Evolutionary conservation across 352 stramenopile species (phyloP).

Genomic region (Pythium vanterpoolii): DNA sequence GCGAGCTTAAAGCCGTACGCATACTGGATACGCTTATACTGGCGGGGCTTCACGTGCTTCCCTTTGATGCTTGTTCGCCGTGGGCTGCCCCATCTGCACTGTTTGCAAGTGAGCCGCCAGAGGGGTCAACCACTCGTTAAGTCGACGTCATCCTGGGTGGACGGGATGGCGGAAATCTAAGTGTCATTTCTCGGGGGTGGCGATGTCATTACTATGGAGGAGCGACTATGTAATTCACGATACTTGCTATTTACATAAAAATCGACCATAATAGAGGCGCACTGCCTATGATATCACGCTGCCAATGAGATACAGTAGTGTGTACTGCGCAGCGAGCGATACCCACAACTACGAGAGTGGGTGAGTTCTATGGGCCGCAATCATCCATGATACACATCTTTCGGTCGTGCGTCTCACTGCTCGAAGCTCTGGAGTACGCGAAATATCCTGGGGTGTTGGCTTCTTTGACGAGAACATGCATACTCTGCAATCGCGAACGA

Average conservation of each 20-base stretch:
- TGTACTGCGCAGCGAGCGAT: no score
- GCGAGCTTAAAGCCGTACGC: slow-evolving; percentile 24
- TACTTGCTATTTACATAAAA: background rate
- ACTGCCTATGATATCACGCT: background rate
- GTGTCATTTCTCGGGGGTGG: background rate
- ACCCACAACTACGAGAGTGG: no score
- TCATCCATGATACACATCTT: no score
- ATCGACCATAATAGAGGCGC: slow-evolving; percentile 6
- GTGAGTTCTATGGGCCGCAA: no score
- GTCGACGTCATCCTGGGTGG: background rate
- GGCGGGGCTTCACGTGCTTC: slow-evolving; percentile 3
- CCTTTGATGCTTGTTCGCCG: slow-evolving; percentile 18
- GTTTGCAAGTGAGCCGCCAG: background rate
- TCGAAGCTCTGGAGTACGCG: no score
- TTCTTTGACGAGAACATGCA: no score
- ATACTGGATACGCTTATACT: slow-evolving; percentile 10
- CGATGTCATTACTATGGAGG: background rate
- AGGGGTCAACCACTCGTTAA: background rate
- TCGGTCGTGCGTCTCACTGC: no score
- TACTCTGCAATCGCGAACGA: no score
- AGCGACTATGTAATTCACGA: background rate
- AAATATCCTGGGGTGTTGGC: no score
- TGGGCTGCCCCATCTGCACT: no score
- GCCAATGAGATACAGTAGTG: slow-evolving; percentile 5
- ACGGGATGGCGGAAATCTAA: background rate